Conservation (phyloP, 352 stramenopile genomes). For the Phytophthora melonis region DNA sequence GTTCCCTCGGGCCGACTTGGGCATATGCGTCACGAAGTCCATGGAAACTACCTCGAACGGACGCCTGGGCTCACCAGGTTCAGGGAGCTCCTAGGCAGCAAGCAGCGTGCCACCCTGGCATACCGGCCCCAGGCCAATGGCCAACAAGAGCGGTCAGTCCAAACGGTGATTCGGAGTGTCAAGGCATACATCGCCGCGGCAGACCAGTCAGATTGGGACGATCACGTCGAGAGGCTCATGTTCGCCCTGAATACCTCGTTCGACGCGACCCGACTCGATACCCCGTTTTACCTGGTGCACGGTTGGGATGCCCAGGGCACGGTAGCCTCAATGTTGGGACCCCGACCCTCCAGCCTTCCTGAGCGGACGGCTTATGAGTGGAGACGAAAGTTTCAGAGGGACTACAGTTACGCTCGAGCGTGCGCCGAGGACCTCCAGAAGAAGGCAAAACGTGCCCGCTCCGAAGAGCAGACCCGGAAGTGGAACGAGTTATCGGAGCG, state of each 20-base stretch:
- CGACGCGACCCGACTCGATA: background rate
- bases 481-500: background rate
- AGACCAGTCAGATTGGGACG: constrained; percentile 8
- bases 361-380: background rate
- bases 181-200: background rate
- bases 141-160: constrained; percentile 11
- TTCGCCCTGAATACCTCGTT: background rate
- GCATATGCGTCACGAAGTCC: too few species aligned
- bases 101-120: background rate
- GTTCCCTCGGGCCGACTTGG: too few species aligned
- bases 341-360: background rate
- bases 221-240: background rate
- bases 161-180: constrained; percentile 1
- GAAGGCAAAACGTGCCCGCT: background rate
- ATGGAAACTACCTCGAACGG: too few species aligned
- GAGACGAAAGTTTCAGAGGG: background rate
- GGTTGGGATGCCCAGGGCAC: background rate
- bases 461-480: background rate
- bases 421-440: background rate
- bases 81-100: background rate
- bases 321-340: background rate
- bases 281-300: constrained; percentile 10
- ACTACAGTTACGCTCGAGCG: background rate
- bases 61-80: constrained; percentile 1
- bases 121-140: constrained; percentile 1